Percentiles rank a stretch among this genome's conserved stretches.
phyloP scores from a whole-genome alignment of 805 yeast genomes.

The Kodamaea fukazawae region DNA sequence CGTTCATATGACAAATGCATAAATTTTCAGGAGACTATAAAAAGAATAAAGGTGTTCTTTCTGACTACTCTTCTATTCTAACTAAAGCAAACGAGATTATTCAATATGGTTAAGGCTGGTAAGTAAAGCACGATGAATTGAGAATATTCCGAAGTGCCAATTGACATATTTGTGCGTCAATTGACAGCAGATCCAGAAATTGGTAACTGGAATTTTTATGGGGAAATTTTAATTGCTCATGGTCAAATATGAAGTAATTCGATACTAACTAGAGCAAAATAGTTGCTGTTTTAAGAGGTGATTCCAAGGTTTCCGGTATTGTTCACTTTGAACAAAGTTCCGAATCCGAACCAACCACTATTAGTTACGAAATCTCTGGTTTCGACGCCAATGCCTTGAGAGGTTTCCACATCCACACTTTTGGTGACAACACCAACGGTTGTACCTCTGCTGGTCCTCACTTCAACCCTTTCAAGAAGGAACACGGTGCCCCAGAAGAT shows the following conservation, averaged over 20 bases:
- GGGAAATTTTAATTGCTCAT: slow-evolving; percentile 3
- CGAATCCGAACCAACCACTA: slow-evolving; percentile 79
- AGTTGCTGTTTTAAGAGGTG: slow-evolving; percentile 98
- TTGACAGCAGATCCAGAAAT: no score
- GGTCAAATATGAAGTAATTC: no score
- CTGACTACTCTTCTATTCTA: no score
- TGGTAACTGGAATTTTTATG: no score
- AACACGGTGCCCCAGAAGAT: slow-evolving; percentile 91
- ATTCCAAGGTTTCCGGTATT: slow-evolving; percentile 80
- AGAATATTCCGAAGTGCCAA: not conserved
- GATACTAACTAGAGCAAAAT: slow-evolving; percentile 14
- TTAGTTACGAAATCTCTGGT: slow-evolving; percentile 87
- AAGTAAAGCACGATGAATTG: slow-evolving; percentile 27
- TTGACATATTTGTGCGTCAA: not conserved
- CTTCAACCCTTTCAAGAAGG: slow-evolving; percentile 84
- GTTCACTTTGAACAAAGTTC: slow-evolving; percentile 83
- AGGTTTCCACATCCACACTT: slow-evolving; percentile 98
- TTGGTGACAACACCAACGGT: slow-evolving; percentile 99
- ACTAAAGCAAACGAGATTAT: not conserved
- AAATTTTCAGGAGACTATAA: no score
- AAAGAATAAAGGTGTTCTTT: no score
- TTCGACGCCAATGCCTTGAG: slow-evolving; percentile 83
- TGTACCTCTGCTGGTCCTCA: slow-evolving; percentile 99
- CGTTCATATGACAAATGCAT: no score
- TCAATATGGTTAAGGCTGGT: slow-evolving; percentile 64